These are phyloP conservation scores for Acacia melanoxylon DNA, from an alignment of 306 rosid species.

Conservation along the genomic window DNA sequence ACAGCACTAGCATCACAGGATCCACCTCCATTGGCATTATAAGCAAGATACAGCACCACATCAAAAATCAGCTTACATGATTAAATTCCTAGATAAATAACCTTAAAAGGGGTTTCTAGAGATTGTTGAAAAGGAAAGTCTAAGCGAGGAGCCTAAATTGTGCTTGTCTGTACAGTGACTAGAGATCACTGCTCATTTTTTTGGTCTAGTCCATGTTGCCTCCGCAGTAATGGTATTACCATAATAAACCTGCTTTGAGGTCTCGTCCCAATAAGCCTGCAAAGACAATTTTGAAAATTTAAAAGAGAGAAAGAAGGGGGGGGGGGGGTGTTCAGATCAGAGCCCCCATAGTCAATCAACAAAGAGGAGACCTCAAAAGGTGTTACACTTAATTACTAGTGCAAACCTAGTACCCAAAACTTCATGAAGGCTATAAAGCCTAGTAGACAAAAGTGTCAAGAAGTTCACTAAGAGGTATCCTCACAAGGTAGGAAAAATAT, in stretches of 20 bases:
- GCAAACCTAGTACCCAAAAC: neutral
- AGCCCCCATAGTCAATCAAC: neutral
- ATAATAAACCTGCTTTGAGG: constrained; percentile 79
- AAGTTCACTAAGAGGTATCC: neutral
- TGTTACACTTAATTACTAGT: neutral
- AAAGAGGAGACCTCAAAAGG: neutral
- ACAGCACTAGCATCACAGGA: neutral
- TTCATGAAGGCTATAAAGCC: neutral
- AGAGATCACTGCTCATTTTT: constrained; percentile 33
- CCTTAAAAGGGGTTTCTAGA: neutral
- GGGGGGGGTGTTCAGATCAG: neutral
- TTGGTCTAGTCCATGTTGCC: constrained; percentile 77
- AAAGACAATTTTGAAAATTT: neutral
- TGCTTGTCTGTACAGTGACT: constrained; percentile 4
- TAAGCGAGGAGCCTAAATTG: neutral
- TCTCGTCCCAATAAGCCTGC: constrained; percentile 89
- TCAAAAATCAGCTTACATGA: neutral
- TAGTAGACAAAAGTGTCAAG: neutral
- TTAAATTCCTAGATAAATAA: neutral
- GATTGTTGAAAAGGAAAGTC: neutral
- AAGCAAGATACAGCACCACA: neutral
- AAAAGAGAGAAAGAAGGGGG: neutral
- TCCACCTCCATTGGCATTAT: neutral
- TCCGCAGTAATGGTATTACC: constrained; percentile 71
- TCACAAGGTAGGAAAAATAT: neutral